Evolutionary conservation across 2,329 filamentous ascomycete species (phyloP).

Genomic region (Colletotrichum sidae): DNA sequence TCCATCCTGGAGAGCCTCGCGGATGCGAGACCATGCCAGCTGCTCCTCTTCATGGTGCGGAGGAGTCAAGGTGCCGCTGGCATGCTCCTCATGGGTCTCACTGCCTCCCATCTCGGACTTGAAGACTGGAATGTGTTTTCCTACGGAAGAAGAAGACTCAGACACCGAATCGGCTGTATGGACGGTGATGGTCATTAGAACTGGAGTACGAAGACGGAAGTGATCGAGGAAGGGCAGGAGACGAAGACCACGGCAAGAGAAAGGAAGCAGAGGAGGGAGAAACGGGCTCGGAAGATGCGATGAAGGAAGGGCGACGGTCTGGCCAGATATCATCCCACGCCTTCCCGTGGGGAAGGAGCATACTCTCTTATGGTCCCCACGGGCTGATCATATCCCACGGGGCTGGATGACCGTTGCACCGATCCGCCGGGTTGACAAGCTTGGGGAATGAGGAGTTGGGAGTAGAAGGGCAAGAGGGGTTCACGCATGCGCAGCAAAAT

Average conservation of each 20-base stretch:
- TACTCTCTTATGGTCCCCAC: slow-evolving; percentile 38
- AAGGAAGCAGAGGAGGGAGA: slow-evolving; percentile 8
- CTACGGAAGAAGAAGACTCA: slow-evolving; percentile 46
- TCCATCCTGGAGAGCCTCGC: slow-evolving; percentile 64
- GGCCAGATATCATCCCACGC: slow-evolving; percentile 30
- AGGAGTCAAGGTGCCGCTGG: slow-evolving; percentile 32
- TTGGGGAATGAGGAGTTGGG: slow-evolving; percentile 32
- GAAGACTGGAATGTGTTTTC: slow-evolving; percentile 45
- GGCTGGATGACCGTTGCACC: slow-evolving; percentile 31
- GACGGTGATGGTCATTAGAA: slow-evolving; percentile 45
- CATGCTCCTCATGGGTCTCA: slow-evolving; percentile 39
- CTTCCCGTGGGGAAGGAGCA: slow-evolving; percentile 36
- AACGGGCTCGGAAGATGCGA: slow-evolving; percentile 24
- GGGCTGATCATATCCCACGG: slow-evolving; percentile 33
- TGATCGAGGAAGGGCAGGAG: slow-evolving; percentile 4
- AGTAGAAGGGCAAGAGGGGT: not conserved
- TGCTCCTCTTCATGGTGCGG: slow-evolving; percentile 40
- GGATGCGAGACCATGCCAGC: slow-evolving; percentile 63
- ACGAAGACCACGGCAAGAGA: slow-evolving; percentile 16
- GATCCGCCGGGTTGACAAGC: slow-evolving; percentile 23
- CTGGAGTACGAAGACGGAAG: slow-evolving; percentile 13
- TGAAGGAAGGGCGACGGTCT: slow-evolving; percentile 24
- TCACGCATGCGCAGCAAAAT: slow-evolving; percentile 15
- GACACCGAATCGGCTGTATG: slow-evolving; percentile 46
- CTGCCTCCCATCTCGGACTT: slow-evolving; percentile 47